phyloP scores from a whole-genome alignment of 2,329 filamentous ascomycete species.

The Ophiostoma novo-ulmi region DNA sequence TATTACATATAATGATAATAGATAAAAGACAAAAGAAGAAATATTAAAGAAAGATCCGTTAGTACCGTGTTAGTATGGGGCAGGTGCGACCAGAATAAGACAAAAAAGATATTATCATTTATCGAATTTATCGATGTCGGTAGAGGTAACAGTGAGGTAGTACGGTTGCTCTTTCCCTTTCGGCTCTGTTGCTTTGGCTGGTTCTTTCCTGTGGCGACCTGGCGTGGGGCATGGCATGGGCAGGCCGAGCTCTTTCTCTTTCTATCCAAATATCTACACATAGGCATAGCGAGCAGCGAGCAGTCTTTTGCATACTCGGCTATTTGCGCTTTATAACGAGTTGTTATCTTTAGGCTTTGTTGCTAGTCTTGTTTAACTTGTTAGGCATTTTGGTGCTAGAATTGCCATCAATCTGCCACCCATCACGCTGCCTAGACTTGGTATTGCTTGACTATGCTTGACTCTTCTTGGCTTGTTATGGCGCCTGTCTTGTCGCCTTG shows the following conservation, averaged over 20 bases:
- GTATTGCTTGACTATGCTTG: background rate
- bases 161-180: conserved; percentile 12
- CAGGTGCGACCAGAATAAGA: background rate
- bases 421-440: background rate
- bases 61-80: conserved; percentile 12
- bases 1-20: background rate
- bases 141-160: background rate
- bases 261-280: background rate
- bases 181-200: background rate
- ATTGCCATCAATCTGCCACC: background rate
- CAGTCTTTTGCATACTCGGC: background rate
- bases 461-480: background rate
- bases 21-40: background rate
- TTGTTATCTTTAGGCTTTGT: no score
- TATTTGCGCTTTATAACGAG: background rate
- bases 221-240: conserved; percentile 1
- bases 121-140: background rate
- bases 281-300: background rate
- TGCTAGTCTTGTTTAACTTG: no score
- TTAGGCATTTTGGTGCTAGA: background rate
- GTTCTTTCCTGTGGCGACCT: background rate
- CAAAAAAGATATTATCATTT: background rate
- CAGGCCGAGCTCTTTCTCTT: conserved; percentile 11
- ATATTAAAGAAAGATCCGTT: conserved; percentile 3
- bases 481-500: background rate